Conservation (phyloP, 1,284 basidiomycete genomes). For the Marasmius fiardii region DNA sequence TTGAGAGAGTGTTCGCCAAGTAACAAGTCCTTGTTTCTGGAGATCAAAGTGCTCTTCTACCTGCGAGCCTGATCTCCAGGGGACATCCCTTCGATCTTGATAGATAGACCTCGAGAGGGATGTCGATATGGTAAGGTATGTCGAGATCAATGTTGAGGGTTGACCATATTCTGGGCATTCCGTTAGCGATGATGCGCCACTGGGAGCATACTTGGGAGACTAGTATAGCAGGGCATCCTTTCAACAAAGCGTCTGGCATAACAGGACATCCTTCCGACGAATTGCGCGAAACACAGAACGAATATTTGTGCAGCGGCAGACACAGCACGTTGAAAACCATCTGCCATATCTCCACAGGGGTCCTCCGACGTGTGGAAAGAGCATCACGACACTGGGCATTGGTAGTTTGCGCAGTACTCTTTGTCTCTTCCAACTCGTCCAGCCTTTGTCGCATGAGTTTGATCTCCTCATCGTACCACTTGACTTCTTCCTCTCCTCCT, state of each 20-base stretch:
- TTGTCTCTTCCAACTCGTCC: background rate
- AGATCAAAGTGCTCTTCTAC: too few relatives aligned
- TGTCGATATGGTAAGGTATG: background rate
- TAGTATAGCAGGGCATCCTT: background rate
- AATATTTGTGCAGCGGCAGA: background rate
- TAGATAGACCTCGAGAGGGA: background rate
- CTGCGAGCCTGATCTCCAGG: background rate
- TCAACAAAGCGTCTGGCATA: too few relatives aligned
- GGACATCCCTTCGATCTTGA: background rate
- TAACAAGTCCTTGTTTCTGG: background rate
- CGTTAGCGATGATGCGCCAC: background rate
- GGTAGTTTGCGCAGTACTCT: background rate
- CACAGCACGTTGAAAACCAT: background rate
- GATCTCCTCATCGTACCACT: background rate
- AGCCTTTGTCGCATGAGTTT: background rate
- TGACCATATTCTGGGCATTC: background rate
- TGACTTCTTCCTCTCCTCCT: background rate
- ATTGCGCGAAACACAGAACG: background rate
- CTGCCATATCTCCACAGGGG: background rate
- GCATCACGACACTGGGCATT: background rate
- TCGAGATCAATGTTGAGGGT: background rate
- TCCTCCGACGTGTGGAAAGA: background rate
- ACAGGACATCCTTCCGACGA: background rate
- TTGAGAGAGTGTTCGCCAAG: background rate
- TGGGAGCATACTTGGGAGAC: background rate